Conservation (phyloP, 75 land plant species). For the Selaginella moellendorffii region DNA sequence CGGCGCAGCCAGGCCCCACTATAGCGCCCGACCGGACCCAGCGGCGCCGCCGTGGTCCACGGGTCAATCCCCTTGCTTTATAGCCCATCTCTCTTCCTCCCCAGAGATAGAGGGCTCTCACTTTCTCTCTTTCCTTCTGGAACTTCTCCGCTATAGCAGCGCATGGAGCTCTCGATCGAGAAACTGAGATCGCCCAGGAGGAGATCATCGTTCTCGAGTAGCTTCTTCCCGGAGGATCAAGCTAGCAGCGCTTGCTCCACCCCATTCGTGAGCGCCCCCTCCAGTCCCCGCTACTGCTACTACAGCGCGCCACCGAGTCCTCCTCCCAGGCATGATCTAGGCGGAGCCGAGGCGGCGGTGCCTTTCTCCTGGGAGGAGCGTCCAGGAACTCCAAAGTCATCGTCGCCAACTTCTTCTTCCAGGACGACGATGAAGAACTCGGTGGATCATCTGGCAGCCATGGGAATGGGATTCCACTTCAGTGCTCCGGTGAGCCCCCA, state of each 20-base stretch:
- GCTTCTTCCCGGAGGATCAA: not conserved
- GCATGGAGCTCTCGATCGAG: not conserved
- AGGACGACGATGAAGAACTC: not conserved
- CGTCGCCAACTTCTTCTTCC: too few relatives aligned
- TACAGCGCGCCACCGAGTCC: slow-evolving; percentile 58
- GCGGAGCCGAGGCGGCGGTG: slow-evolving; percentile 14
- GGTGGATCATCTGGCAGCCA: not conserved
- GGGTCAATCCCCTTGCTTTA: too few relatives aligned
- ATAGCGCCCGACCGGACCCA: too few relatives aligned
- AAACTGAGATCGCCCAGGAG: not conserved
- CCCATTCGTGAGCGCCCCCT: slow-evolving; percentile 63
- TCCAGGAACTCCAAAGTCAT: slow-evolving; percentile 51
- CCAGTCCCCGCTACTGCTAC: slow-evolving; percentile 61
- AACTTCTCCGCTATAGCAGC: too few relatives aligned
- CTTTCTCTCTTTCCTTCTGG: too few relatives aligned
- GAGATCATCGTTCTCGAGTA: not conserved
- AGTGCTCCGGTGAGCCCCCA: not conserved
- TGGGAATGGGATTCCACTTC: not conserved
- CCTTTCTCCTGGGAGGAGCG: slow-evolving; percentile 66
- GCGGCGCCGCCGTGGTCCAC: too few relatives aligned
- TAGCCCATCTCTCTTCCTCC: too few relatives aligned
- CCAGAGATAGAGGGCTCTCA: too few relatives aligned
- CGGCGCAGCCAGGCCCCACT: too few relatives aligned
- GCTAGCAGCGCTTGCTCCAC: slow-evolving; percentile 33
- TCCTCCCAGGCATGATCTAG: slow-evolving; percentile 12